phyloP scores from a whole-genome alignment of 306 rosid genomes.

The Ochetophila trinervis region DNA sequence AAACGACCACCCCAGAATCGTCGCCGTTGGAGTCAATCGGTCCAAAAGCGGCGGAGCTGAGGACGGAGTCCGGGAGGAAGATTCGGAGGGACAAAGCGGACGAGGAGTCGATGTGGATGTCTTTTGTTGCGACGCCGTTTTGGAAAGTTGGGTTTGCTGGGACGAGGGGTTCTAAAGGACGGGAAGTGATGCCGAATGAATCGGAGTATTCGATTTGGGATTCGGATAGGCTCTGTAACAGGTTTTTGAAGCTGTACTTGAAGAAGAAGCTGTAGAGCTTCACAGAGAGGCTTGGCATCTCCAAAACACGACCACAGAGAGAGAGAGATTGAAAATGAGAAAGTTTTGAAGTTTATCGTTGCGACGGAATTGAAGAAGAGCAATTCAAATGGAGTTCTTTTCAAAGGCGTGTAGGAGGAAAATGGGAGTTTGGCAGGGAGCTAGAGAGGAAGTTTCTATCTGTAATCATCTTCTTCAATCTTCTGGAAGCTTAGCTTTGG shows the following conservation, averaged over 20 bases:
- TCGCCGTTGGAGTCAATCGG: conserved; percentile 8
- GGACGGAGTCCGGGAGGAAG: conserved; percentile 80
- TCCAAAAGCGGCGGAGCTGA: conserved; percentile 38
- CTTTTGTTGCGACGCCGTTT: conserved; percentile 88
- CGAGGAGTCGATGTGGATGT: conserved; percentile 69
- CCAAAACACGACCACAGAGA: neutral
- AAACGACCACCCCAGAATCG: conserved; percentile 33
- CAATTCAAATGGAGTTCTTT: too few relatives aligned
- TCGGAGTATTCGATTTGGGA: neutral
- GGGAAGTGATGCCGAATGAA: conserved; percentile 63
- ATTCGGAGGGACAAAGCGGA: conserved; percentile 78
- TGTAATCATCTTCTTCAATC: too few relatives aligned
- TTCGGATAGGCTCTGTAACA: conserved; percentile 45
- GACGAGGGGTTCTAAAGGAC: conserved; percentile 58
- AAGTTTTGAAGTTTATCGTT: neutral
- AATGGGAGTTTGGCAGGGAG: too few relatives aligned
- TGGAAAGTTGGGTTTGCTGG: conserved; percentile 70
- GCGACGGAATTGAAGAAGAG: neutral
- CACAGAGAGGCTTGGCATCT: conserved; percentile 75
- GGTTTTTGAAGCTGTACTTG: conserved; percentile 72
- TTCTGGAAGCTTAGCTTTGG: too few relatives aligned
- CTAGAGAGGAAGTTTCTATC: too few relatives aligned
- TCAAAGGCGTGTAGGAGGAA: too few relatives aligned
- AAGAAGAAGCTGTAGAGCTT: conserved; percentile 85
- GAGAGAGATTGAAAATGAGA: neutral